A percentile compares a stretch with the other conserved stretches of the same genome.
Evolutionary conservation across 345 rosid genomes (phyloP).

Genomic region (Ricinus communis): DNA sequence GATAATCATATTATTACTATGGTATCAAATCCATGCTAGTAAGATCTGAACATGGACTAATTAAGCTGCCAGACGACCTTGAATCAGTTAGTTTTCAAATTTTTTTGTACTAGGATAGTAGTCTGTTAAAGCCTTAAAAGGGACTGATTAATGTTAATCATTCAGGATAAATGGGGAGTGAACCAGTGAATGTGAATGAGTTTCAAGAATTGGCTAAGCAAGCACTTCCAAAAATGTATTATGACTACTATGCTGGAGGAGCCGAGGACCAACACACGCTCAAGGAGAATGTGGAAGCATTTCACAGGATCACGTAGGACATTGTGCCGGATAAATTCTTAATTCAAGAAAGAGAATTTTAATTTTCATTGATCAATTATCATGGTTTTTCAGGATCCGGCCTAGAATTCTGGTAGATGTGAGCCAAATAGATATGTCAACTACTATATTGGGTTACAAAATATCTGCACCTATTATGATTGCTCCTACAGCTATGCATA

Average conservation of each 20-base stretch:
- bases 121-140: neutral
- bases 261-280: conserved; percentile 79
- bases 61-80: conserved; percentile 9
- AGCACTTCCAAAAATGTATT: conserved; percentile 78
- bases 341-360: neutral
- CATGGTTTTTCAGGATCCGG: conserved; percentile 48
- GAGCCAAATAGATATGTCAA: conserved; percentile 56
- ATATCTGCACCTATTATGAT: conserved; percentile 68
- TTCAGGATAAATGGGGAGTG: conserved; percentile 46
- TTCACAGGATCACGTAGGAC: conserved; percentile 56
- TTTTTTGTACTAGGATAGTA: neutral
- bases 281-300: conserved; percentile 64
- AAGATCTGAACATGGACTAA: neutral
- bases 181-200: conserved; percentile 69
- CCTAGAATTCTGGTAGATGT: conserved; percentile 76
- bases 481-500: conserved; percentile 73
- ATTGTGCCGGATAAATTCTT: neutral
- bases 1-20: neutral
- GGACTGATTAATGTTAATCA: neutral
- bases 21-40: neutral
- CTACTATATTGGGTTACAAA: conserved; percentile 51
- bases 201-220: conserved; percentile 71
- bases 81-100: neutral
- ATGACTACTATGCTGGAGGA: conserved; percentile 67
- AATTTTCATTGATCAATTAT: conserved; percentile 1